These are phyloP conservation scores for Mesostigma viride DNA, from an alignment of 139 green algal species.

Conservation along the genomic window DNA sequence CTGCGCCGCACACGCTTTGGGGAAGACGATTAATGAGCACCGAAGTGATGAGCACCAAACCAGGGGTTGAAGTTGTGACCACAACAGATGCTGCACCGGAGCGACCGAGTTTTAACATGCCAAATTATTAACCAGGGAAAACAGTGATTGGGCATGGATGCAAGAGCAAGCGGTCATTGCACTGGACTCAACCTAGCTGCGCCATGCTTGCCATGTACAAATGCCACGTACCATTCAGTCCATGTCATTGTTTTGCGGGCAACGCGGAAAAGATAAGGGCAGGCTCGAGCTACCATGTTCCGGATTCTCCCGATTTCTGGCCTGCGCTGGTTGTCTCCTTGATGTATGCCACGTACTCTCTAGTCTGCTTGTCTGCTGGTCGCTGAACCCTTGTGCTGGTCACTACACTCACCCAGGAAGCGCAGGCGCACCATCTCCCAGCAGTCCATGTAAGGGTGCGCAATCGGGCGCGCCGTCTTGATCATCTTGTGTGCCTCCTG, in stretches of 20 bases:
- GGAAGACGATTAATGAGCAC: too few species aligned
- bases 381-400: neutral
- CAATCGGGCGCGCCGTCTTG: slow-evolving; percentile 14
- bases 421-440: slow-evolving; percentile 12
- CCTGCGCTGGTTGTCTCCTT: too few species aligned
- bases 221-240: neutral
- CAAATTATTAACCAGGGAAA: too few species aligned
- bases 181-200: neutral
- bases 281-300: too few species aligned
- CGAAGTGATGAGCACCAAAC: too few species aligned
- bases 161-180: neutral
- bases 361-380: neutral
- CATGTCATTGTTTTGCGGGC: neutral
- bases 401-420: slow-evolving; percentile 21
- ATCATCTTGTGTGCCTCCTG: slow-evolving; percentile 25
- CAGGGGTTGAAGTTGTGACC: too few species aligned
- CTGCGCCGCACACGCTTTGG: too few species aligned
- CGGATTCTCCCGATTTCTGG: too few species aligned
- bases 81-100: too few species aligned
- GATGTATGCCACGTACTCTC: neutral
- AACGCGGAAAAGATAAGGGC: too few species aligned
- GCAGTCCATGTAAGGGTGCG: slow-evolving; percentile 34
- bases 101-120: too few species aligned
- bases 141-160: neutral
- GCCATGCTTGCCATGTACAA: neutral